Conservation (phyloP, 2,329 filamentous ascomycete genomes). For the Niveomyces coronatus region DNA sequence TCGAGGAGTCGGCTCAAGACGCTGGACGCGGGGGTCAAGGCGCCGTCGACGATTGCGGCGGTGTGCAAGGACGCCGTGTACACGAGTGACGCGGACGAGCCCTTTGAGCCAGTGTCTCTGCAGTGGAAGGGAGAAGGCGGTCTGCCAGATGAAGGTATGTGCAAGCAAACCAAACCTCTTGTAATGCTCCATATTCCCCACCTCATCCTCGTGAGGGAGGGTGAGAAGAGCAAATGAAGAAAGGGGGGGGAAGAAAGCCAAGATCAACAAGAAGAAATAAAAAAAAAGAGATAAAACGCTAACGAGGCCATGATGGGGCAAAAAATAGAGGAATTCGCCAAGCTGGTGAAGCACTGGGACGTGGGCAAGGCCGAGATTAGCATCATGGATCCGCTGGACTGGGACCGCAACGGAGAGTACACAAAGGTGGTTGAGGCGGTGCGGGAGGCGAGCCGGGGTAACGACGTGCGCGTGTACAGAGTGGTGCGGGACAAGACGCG, state of each 20-base stretch:
- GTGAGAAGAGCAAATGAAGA: too few relatives aligned
- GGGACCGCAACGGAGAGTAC: slow-evolving; percentile 66
- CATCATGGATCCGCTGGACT: slow-evolving; percentile 58
- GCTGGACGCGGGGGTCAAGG: slow-evolving; percentile 40
- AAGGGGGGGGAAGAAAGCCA: too few relatives aligned
- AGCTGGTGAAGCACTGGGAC: slow-evolving; percentile 49
- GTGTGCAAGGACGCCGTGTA: slow-evolving; percentile 52
- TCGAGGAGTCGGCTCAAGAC: slow-evolving; percentile 35
- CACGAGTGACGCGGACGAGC: slow-evolving; percentile 74
- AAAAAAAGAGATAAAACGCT: not conserved
- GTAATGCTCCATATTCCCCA: slow-evolving; percentile 11
- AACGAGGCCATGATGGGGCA: too few relatives aligned
- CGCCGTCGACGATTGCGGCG: slow-evolving; percentile 48
- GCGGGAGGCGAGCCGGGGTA: slow-evolving; percentile 48
- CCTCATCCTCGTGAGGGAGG: slow-evolving; percentile 1
- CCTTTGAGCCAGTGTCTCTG: slow-evolving; percentile 67
- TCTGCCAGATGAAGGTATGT: slow-evolving; percentile 52
- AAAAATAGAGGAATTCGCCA: slow-evolving; percentile 54
- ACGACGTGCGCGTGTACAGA: slow-evolving; percentile 65
- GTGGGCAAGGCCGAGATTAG: slow-evolving; percentile 47
- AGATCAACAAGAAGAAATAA: not conserved
- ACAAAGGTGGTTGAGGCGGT: slow-evolving; percentile 58
- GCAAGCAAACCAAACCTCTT: too few relatives aligned
- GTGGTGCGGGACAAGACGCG: slow-evolving; percentile 53
- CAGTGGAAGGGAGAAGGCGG: slow-evolving; percentile 42